Percentiles rank a stretch among this genome's conserved stretches.
These are phyloP conservation scores for Takakia lepidozioides DNA, from an alignment of 225 moss, liverwort and hornwort species.

Conservation along the genomic window DNA sequence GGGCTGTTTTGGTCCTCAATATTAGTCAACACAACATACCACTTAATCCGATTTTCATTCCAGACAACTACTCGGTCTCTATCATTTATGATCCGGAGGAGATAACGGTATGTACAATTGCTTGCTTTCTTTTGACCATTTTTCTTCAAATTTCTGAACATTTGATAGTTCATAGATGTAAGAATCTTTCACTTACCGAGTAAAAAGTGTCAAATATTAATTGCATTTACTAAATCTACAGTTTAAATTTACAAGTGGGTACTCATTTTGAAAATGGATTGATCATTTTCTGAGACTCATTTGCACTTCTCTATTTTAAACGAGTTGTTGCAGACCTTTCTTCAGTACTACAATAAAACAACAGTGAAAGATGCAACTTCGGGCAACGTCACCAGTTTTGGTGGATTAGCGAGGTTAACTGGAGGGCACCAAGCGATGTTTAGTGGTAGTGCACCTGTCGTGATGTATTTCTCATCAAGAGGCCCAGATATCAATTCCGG, in stretches of 20 bases:
- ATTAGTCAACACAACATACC: background rate
- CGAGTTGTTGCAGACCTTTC: slow-evolving; percentile 20
- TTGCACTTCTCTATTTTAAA: background rate
- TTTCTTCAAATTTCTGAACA: no score
- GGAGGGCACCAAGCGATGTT: slow-evolving; percentile 36
- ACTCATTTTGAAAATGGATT: no score
- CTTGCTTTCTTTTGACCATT: no score
- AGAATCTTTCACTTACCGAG: no score
- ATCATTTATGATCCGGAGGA: slow-evolving; percentile 12
- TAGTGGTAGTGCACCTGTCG: slow-evolving; percentile 22
- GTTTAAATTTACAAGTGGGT: no score
- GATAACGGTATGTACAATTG: slow-evolving; percentile 10
- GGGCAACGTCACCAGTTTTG: slow-evolving; percentile 6
- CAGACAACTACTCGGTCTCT: slow-evolving; percentile 17
- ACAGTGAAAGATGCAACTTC: slow-evolving; percentile 6
- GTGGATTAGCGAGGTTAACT: slow-evolving; percentile 39
- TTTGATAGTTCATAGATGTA: no score
- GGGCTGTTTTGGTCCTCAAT: slow-evolving; percentile 20
- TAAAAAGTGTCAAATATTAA: no score
- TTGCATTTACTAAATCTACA: no score
- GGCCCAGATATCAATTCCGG: slow-evolving; percentile 25
- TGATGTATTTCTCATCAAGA: slow-evolving; percentile 51
- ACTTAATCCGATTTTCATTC: background rate
- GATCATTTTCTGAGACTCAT: background rate
- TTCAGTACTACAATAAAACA: slow-evolving; percentile 28